Percentiles rank a stretch among this genome's conserved stretches.
Evolutionary conservation across 2,329 filamentous ascomycete species (phyloP).

Genomic region (Raffaelea ambrosiae): DNA sequence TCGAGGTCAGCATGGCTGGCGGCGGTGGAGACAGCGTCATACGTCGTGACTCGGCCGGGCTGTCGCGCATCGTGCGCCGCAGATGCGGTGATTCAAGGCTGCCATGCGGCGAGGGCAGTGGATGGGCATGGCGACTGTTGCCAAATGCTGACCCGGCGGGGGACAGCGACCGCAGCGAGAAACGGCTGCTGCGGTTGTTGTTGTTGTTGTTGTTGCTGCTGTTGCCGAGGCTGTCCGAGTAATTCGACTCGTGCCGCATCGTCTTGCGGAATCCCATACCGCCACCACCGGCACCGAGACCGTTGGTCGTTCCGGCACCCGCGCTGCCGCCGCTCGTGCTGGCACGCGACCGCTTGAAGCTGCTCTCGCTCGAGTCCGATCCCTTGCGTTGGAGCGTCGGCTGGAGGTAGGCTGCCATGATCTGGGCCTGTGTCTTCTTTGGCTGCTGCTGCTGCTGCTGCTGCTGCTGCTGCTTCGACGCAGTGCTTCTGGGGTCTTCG

Average conservation of each 20-base stretch:
- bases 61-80: neutral
- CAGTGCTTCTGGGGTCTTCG: neutral
- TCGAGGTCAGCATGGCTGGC: conserved; percentile 1
- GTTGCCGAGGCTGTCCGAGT: conserved; percentile 13
- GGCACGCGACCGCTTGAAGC: conserved; percentile 55
- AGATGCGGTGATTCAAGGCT: neutral
- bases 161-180: conserved; percentile 64
- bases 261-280: conserved; percentile 61
- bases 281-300: conserved; percentile 18
- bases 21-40: conserved; percentile 7
- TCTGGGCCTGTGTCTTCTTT: too few species aligned
- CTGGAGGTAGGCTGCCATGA: too few species aligned
- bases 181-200: conserved; percentile 27
- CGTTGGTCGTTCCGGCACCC: neutral
- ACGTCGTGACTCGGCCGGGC: too few species aligned
- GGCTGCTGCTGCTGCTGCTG: neutral
- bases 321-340: neutral
- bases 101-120: neutral
- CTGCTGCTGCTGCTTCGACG: neutral
- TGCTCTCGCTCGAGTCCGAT: conserved; percentile 68
- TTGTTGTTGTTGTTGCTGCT: conserved; percentile 12
- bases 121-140: neutral
- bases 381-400: conserved; percentile 36
- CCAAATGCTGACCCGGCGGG: conserved; percentile 50
- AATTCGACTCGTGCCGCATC: conserved; percentile 52